Percentiles rank a stretch among this genome's conserved stretches.
Evolutionary conservation across 495 filamentous ascomycete genomes (phyloP).

Genomic region (Letharia columbiana): DNA sequence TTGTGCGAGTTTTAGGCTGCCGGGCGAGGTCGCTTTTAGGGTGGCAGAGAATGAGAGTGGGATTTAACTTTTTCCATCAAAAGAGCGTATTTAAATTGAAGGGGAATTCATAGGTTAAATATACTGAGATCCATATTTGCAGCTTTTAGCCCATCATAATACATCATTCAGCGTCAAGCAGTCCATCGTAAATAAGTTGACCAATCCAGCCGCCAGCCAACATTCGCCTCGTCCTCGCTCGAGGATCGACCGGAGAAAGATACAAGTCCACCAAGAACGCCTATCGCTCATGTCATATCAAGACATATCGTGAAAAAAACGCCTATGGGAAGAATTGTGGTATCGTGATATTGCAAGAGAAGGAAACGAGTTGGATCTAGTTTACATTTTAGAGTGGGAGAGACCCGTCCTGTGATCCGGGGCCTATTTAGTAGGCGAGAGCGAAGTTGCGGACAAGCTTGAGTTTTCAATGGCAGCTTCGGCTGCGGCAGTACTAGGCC

Average conservation of each 20-base stretch:
- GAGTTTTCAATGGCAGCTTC: conserved; percentile 12
- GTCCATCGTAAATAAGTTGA: neutral
- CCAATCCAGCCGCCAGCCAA: conserved; percentile 2
- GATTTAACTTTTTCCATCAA: neutral
- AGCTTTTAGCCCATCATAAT: conserved; percentile 14
- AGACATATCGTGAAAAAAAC: conserved; percentile 12
- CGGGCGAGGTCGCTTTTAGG: conserved; percentile 68
- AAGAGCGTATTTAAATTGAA: neutral
- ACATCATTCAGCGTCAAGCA: conserved; percentile 5
- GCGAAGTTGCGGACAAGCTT: conserved; percentile 2
- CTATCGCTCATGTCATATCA: conserved; percentile 15
- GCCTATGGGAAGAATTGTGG: neutral
- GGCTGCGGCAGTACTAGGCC: conserved; percentile 30
- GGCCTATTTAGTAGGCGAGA: conserved; percentile 5
- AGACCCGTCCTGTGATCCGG: neutral
- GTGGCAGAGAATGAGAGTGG: neutral
- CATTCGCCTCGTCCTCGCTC: neutral
- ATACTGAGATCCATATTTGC: neutral
- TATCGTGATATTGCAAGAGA: neutral
- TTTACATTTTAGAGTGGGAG: conserved; percentile 4
- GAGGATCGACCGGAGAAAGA: neutral
- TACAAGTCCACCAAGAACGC: conserved; percentile 5
- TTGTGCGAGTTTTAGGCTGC: conserved; percentile 84
- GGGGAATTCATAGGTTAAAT: neutral
- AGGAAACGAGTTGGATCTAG: neutral